phyloP scores from a whole-genome alignment of 1,284 basidiomycete species.

The Rhodotorula sp. region DNA sequence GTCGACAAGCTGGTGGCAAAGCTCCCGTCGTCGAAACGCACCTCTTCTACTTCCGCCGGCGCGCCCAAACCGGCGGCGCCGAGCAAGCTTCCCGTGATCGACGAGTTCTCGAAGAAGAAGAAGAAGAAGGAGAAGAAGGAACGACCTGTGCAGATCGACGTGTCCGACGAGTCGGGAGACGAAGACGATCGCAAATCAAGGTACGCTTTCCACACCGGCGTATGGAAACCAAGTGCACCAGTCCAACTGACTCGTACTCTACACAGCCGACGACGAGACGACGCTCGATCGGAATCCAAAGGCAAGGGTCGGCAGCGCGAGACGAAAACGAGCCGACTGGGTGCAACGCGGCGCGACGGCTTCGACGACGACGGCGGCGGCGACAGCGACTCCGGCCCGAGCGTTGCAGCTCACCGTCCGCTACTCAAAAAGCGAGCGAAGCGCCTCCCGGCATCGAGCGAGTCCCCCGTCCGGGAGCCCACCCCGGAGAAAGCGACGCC shows the following conservation, averaged over 20 bases:
- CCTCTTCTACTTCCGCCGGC: too few species aligned
- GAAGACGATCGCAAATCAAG: neutral
- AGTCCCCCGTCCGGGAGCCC: neutral
- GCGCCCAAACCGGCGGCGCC: neutral
- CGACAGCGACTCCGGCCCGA: neutral
- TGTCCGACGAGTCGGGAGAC: neutral
- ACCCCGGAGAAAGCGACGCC: neutral
- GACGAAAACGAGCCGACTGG: neutral
- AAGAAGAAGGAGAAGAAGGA: neutral
- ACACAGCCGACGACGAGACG: neutral
- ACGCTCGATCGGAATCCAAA: neutral
- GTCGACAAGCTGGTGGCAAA: too few species aligned
- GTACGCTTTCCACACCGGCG: too few species aligned
- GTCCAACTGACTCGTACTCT: too few species aligned
- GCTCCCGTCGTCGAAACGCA: too few species aligned
- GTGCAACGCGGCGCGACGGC: neutral
- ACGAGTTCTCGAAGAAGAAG: neutral
- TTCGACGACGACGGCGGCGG: constrained; percentile 60
- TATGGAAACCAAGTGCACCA: too few species aligned
- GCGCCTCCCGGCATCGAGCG: neutral
- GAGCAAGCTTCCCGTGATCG: neutral
- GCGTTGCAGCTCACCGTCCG: too few species aligned
- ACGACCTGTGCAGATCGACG: neutral
- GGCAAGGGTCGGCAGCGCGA: too few species aligned
- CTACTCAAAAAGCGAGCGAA: neutral